These are phyloP conservation scores for Fusarium lyarnte DNA, from an alignment of 2,329 filamentous ascomycete species.

Conservation along the genomic window DNA sequence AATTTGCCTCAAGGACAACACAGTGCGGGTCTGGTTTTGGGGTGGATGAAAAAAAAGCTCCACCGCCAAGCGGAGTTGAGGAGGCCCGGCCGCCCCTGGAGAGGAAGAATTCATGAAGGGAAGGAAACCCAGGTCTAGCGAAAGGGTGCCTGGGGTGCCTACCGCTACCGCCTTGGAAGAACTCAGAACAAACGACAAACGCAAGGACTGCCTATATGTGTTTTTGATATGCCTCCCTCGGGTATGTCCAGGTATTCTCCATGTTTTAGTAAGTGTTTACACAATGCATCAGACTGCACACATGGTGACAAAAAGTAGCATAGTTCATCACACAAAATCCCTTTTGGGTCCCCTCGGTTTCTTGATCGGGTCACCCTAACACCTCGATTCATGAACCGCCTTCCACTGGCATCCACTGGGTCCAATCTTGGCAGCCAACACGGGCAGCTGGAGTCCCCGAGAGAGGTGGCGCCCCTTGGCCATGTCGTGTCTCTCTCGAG, in stretches of 20 bases:
- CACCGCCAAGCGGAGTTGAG: constrained; percentile 22
- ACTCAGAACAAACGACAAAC: neutral
- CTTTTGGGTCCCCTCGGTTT: constrained; percentile 29
- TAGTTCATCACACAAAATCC: constrained; percentile 3
- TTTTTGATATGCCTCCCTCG: neutral
- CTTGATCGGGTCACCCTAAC: constrained; percentile 25
- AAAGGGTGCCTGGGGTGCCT: neutral
- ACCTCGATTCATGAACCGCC: constrained; percentile 30
- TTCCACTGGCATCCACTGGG: constrained; percentile 27
- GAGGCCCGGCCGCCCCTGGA: constrained; percentile 25
- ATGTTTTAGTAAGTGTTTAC: neutral
- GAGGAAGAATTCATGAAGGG: constrained; percentile 15
- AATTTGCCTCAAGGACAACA: constrained; percentile 33
- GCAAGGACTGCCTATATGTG: neutral
- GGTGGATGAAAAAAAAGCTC: constrained; percentile 2
- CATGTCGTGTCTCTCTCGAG: constrained; percentile 19
- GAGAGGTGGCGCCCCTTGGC: constrained; percentile 34
- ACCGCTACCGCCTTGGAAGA: neutral
- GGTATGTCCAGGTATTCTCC: neutral
- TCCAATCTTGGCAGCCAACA: constrained; percentile 23
- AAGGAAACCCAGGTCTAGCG: neutral
- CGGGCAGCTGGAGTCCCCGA: constrained; percentile 27
- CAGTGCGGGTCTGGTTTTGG: constrained; percentile 26
- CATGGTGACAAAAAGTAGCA: constrained; percentile 1
- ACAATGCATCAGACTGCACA: neutral